A percentile compares a stretch with the other conserved stretches of the same genome.
These are phyloP conservation scores for Acorus gramineus DNA, from an alignment of 106 monocot genomes.

Conservation along the genomic window DNA sequence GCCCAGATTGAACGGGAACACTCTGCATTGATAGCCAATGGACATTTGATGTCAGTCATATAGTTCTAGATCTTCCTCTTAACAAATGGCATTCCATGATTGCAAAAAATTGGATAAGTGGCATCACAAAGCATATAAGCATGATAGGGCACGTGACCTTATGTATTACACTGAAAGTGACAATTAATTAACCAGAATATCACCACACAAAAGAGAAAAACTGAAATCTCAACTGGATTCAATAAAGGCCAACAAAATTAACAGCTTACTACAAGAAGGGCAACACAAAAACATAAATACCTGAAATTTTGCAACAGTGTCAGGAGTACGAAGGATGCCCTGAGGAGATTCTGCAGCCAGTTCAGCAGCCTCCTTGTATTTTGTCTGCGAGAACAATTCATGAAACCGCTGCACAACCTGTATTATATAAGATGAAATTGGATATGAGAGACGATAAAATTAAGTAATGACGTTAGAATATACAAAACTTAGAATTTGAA, in stretches of 20 bases:
- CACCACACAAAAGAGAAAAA: neutral
- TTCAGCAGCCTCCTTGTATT: slow-evolving; percentile 98
- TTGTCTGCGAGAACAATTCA: slow-evolving; percentile 90
- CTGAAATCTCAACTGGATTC: neutral
- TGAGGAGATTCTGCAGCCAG: slow-evolving; percentile 98
- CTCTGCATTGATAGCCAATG: slow-evolving; percentile 34
- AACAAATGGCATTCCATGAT: no score
- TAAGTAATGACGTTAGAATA: neutral
- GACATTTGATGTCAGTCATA: no score
- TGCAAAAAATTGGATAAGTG: no score
- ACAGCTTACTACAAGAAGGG: neutral
- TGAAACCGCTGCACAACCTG: slow-evolving; percentile 98
- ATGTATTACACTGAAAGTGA: no score
- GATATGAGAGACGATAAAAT: neutral
- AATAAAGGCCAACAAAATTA: neutral
- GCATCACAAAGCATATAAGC: no score
- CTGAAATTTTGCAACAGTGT: slow-evolving; percentile 98
- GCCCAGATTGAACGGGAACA: slow-evolving; percentile 95
- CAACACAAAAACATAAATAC: slow-evolving; percentile 15
- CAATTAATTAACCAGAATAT: no score
- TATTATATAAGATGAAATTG: slow-evolving; percentile 5
- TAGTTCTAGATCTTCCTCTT: no score
- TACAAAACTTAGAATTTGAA: neutral
- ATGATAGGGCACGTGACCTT: no score
- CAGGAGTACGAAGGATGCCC: slow-evolving; percentile 82